Evolutionary conservation across 2,329 filamentous ascomycete genomes (phyloP).

Genomic region (Sporothrix luriei): DNA sequence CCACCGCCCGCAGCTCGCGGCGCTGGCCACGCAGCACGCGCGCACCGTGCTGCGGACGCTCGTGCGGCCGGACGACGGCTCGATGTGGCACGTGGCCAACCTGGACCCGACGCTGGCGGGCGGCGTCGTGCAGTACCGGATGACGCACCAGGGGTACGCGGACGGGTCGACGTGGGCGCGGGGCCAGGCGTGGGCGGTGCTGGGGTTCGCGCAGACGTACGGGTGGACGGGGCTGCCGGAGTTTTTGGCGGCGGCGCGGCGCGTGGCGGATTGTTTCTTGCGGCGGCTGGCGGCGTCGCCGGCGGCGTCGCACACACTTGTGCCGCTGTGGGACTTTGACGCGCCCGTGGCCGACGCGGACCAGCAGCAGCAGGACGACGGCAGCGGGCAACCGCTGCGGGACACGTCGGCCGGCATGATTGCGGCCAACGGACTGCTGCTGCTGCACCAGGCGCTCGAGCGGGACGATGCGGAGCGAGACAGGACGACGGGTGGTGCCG

Average conservation of each 20-base stretch:
- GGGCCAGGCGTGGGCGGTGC: conserved; percentile 56
- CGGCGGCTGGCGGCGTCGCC: conserved; percentile 43
- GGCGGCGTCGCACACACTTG: conserved; percentile 34
- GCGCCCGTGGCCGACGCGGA: conserved; percentile 22
- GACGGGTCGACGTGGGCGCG: conserved; percentile 54
- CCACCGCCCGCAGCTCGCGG: conserved; percentile 38
- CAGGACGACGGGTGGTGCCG: background rate
- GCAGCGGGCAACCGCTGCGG: conserved; percentile 33
- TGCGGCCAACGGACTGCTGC: conserved; percentile 48
- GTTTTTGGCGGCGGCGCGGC: conserved; percentile 50
- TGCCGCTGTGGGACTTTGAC: conserved; percentile 40
- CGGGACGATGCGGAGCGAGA: conserved; percentile 24
- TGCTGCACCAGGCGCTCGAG: conserved; percentile 45
- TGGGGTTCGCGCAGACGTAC: conserved; percentile 56
- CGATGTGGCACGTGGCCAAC: conserved; percentile 53
- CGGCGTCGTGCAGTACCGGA: conserved; percentile 48
- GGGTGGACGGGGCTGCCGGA: conserved; percentile 50
- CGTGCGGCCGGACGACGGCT: conserved; percentile 46
- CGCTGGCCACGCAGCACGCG: conserved; percentile 47
- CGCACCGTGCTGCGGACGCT: conserved; percentile 47
- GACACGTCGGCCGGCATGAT: conserved; percentile 47
- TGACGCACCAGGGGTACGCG: conserved; percentile 53
- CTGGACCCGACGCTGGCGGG: conserved; percentile 48
- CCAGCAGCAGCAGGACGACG: conserved; percentile 29
- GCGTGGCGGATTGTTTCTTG: conserved; percentile 55